Base-by-base conservation (phyloP, 768 basidiomycete genomes). In the Serpula lacrymans region DNA sequence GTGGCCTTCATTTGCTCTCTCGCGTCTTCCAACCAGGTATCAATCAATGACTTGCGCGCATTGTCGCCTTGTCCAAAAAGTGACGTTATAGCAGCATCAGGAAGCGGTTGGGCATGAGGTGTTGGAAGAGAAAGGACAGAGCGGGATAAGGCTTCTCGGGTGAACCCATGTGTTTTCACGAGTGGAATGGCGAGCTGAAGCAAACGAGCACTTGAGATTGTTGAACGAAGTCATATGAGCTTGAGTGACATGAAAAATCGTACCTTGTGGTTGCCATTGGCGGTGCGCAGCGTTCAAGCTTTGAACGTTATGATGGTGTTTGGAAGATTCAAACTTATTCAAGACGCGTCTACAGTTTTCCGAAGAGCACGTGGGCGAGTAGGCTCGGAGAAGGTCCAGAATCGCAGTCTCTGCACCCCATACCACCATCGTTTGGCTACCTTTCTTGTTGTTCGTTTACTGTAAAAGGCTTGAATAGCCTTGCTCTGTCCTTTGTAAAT, bases 1-100 rank as follows among this genome's bases (percentile, higher is more conserved):
- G 36, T 52, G 40, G 20, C 33, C 38, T 37, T 59, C 69, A 90
- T 89, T 28, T 69, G 61, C 13, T 50, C 49, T 11, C 80, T 55
- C 1, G 83, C 88, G 43, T 82, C 77, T 14, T 81, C 74, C 25
- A 91, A 54, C 88, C 88, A 92, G 1, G 82, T 82, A n/a, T 69
- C 59, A 30, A 89, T 71, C 21, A 92, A 68, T 4, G 74, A 75
- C 39, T 71, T 69, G 11, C 82, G 68, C 1, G 88, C 85, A 22
- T 75, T 59, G 41, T 85, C 78, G 17, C 82, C 88, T 11, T 55
- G 50, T 6, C 88, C 88, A 61, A 90, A 92, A 5, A 91, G 65
- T 5, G 83, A 73, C 2, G 82, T 76, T 16, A 91, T 75, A 1
- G 86, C 82, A 0, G 69, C 63, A 42, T 90, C 87, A 1, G 81